phyloP scores from a whole-genome alignment of 1,139 yeast species.

The Geotrichum macrosporum region DNA sequence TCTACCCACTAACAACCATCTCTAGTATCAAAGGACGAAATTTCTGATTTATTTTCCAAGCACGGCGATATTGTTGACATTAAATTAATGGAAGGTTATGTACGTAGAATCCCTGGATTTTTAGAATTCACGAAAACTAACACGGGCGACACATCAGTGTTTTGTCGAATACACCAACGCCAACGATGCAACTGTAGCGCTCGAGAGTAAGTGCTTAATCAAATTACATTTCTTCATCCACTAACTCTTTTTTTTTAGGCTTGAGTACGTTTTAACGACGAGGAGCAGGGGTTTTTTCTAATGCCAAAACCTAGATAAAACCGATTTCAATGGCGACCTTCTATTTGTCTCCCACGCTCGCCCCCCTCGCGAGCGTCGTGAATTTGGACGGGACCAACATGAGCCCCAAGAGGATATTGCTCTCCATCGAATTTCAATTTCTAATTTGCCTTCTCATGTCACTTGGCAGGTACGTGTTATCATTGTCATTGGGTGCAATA shows the following conservation, averaged over 20 bases:
- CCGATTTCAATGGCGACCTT: slow-evolving; percentile 36
- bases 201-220: slow-evolving; percentile 29
- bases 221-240: background rate
- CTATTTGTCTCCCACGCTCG: slow-evolving; percentile 36
- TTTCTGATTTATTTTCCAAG: slow-evolving; percentile 57
- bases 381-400: slow-evolving; percentile 10
- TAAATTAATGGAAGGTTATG: slow-evolving; percentile 74
- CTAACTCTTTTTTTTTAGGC: background rate
- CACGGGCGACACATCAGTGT: background rate
- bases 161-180: slow-evolving; percentile 25
- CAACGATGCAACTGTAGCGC: slow-evolving; percentile 32
- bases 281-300: background rate
- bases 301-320: background rate
- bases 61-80: slow-evolving; percentile 67
- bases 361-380: slow-evolving; percentile 22
- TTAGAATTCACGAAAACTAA: slow-evolving; percentile 55
- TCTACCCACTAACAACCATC: background rate
- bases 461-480: slow-evolving; percentile 34
- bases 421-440: slow-evolving; percentile 26
- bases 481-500: background rate
- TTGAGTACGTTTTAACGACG: slow-evolving; percentile 5
- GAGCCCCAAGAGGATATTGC: slow-evolving; percentile 22
- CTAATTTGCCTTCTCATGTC: slow-evolving; percentile 30
- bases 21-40: slow-evolving; percentile 53
- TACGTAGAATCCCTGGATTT: slow-evolving; percentile 42